Conservation (phyloP, 73 alveolate species). For the Tetrahymena borealis region DNA sequence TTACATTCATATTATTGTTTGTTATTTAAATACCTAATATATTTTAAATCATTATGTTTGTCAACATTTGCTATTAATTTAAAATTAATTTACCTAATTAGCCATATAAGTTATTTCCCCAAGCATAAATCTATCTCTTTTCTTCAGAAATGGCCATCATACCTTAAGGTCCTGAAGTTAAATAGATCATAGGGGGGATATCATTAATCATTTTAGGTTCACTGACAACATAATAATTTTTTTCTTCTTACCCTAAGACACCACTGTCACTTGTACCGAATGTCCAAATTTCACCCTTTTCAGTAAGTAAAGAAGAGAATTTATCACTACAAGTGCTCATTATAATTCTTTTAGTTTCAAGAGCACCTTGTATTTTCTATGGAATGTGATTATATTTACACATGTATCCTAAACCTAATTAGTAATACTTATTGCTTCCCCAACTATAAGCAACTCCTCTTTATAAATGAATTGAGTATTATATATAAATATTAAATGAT, state of each 20-base stretch:
- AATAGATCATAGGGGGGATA: slow-evolving; percentile 13
- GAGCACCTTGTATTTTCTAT: slow-evolving; percentile 16
- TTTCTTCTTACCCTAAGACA: slow-evolving; percentile 30
- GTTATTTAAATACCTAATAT: not conserved
- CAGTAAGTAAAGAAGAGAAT: slow-evolving; percentile 24
- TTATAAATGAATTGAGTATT: not conserved
- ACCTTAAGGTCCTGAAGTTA: slow-evolving; percentile 28
- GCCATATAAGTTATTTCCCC: slow-evolving; percentile 40
- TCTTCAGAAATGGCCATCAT: slow-evolving; percentile 28
- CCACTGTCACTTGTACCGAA: slow-evolving; percentile 43
- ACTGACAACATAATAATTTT: slow-evolving; percentile 32
- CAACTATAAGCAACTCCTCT: slow-evolving; percentile 37
- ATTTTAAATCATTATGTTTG: not conserved
- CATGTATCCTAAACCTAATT: slow-evolving; percentile 28
- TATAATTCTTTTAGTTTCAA: slow-evolving; percentile 15
- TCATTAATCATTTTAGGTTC: slow-evolving; percentile 45
- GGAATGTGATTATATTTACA: slow-evolving; percentile 24
- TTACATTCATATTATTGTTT: not conserved
- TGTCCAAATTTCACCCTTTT: slow-evolving; percentile 40
- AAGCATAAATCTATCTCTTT: slow-evolving; percentile 12
- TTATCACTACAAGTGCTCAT: slow-evolving; percentile 26
- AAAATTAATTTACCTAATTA: slow-evolving; percentile 23
- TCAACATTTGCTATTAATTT: slow-evolving; percentile 2
- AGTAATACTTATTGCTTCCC: slow-evolving; percentile 29
- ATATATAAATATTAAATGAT: not conserved